These are phyloP conservation scores for Microdochium trichocladiopsis DNA, from an alignment of 2,329 filamentous ascomycete species.

Conservation along the genomic window DNA sequence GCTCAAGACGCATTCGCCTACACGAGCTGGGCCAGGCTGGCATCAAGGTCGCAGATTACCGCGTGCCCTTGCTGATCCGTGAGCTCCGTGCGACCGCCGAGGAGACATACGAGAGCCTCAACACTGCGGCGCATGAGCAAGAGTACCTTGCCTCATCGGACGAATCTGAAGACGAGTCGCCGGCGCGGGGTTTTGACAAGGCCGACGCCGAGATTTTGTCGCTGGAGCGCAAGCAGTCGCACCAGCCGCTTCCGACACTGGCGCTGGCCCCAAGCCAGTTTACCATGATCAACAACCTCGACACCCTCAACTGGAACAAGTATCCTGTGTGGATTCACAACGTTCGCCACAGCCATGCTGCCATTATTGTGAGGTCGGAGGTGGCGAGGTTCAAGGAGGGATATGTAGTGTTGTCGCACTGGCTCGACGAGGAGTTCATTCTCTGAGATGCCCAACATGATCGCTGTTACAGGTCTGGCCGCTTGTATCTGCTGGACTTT, in stretches of 20 bases:
- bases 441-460: slow-evolving; percentile 24
- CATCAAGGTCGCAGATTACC: slow-evolving; percentile 62
- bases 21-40: slow-evolving; percentile 68
- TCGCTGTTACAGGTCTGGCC: too few relatives aligned
- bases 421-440: slow-evolving; percentile 68
- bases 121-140: slow-evolving; percentile 54
- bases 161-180: slow-evolving; percentile 32
- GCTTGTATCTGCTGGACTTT: too few relatives aligned
- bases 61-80: slow-evolving; percentile 68
- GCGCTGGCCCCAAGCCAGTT: slow-evolving; percentile 78
- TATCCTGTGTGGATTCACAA: slow-evolving; percentile 71
- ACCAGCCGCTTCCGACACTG: slow-evolving; percentile 55
- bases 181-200: slow-evolving; percentile 12
- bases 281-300: slow-evolving; percentile 71
- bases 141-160: slow-evolving; percentile 60
- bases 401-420: slow-evolving; percentile 70
- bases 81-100: slow-evolving; percentile 72
- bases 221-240: slow-evolving; percentile 28
- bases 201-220: slow-evolving; percentile 29
- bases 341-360: slow-evolving; percentile 75
- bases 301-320: slow-evolving; percentile 58
- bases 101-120: slow-evolving; percentile 67
- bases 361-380: slow-evolving; percentile 74
- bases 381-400: slow-evolving; percentile 68
- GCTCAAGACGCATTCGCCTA: slow-evolving; percentile 64